Evolutionary conservation across 257 asterid species (phyloP).

Genomic region (Solanum tarijense): DNA sequence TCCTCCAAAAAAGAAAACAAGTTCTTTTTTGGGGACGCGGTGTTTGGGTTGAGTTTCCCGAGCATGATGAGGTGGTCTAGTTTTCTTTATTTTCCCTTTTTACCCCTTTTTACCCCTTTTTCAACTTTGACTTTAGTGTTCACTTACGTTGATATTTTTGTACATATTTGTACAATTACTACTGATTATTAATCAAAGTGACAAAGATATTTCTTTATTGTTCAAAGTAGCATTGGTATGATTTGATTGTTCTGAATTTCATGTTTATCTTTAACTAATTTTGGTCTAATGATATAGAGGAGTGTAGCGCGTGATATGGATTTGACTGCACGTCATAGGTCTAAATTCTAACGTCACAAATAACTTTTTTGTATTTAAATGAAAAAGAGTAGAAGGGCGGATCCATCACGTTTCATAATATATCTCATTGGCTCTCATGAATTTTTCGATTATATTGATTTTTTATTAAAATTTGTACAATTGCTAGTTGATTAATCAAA

Average conservation of each 20-base stretch:
- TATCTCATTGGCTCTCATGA: neutral
- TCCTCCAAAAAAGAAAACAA: too few species aligned
- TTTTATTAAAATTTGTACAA: neutral
- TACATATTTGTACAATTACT: neutral
- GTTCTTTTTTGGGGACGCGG: neutral
- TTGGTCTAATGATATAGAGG: neutral
- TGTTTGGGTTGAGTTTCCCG: neutral
- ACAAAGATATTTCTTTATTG: neutral
- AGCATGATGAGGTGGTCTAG: neutral
- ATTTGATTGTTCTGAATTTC: neutral
- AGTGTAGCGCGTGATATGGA: neutral
- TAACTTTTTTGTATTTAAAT: neutral
- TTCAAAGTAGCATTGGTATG: neutral
- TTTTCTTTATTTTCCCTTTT: neutral
- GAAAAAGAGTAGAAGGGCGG: neutral
- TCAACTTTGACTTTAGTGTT: neutral
- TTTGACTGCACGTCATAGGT: accelerated
- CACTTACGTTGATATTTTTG: neutral
- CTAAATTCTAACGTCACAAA: neutral
- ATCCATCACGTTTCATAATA: neutral
- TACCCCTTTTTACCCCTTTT: neutral
- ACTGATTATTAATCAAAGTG: neutral
- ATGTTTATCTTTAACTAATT: neutral
- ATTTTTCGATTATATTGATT: neutral
- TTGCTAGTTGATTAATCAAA: neutral